Evolutionary conservation across 768 basidiomycete species (phyloP).

Genomic region (Collybia sordida): DNA sequence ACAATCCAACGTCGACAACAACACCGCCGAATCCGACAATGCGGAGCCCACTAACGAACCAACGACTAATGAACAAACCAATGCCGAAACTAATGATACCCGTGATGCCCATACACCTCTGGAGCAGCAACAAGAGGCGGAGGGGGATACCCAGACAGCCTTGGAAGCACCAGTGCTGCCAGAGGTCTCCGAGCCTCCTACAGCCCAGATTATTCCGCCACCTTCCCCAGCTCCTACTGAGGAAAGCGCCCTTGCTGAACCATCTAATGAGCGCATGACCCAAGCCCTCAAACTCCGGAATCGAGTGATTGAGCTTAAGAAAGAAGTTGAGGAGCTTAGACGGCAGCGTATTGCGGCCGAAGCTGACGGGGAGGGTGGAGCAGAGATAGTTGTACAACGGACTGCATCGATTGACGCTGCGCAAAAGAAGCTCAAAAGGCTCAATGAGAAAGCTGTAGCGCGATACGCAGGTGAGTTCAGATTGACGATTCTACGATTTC

Average conservation of each 20-base stretch:
- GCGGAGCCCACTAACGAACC: neutral
- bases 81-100: neutral
- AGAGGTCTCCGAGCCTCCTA: too few relatives aligned
- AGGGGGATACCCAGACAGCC: too few relatives aligned
- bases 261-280: slow-evolving; percentile 2
- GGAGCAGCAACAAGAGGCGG: neutral
- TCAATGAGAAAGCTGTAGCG: neutral
- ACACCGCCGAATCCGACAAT: neutral
- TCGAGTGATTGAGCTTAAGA: neutral
- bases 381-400: neutral
- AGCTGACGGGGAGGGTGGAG: neutral
- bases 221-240: neutral
- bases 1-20: neutral
- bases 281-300: slow-evolving; percentile 9
- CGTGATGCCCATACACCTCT: neutral
- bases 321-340: slow-evolving; percentile 1
- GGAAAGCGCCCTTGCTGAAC: slow-evolving; percentile 7
- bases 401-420: slow-evolving; percentile 1
- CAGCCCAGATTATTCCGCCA: neutral
- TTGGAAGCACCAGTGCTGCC: too few relatives aligned
- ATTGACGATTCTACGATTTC: neutral
- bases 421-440: neutral
- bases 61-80: neutral
- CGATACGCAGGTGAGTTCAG: neutral
- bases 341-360: neutral